Evolutionary conservation across 805 yeast species (phyloP).

Genomic region (Pichia occidentalis): DNA sequence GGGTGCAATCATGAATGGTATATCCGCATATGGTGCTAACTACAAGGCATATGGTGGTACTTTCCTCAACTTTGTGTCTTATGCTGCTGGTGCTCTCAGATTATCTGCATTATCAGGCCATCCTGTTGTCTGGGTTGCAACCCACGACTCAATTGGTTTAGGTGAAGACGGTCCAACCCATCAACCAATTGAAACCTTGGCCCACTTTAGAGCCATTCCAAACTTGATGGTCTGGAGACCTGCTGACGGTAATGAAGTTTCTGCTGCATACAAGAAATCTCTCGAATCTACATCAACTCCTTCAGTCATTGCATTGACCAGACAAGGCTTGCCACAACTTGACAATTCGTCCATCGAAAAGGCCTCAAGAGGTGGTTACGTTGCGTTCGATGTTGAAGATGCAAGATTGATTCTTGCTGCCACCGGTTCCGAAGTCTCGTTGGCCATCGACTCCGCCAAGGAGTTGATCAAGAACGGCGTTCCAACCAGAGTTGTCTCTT

Average conservation of each 20-base stretch:
- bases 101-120: constrained; percentile 77
- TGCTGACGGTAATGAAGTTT: constrained; percentile 84
- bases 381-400: constrained; percentile 48
- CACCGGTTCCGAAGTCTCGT: constrained; percentile 90
- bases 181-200: constrained; percentile 85
- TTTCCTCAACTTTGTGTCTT: constrained; percentile 85
- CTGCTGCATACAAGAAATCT: constrained; percentile 74
- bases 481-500: constrained; percentile 77
- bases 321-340: constrained; percentile 89
- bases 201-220: constrained; percentile 81
- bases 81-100: constrained; percentile 85
- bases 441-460: constrained; percentile 80
- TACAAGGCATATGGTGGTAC: constrained; percentile 93
- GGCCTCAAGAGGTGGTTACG: constrained; percentile 94
- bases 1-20: constrained; percentile 98
- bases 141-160: constrained; percentile 84
- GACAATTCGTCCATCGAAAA: constrained; percentile 88
- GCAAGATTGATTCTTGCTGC: constrained; percentile 76
- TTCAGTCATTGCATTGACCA: constrained; percentile 66
- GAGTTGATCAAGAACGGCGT: constrained; percentile 56
- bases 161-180: constrained; percentile 95
- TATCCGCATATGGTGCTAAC: constrained; percentile 83
- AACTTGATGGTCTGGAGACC: constrained; percentile 87
- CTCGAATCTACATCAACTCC: constrained; percentile 60
- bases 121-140: constrained; percentile 82